A percentile compares a stretch with the other conserved stretches of the same genome.
These are phyloP conservation scores for Plasmodium sp. DNA, from an alignment of 169 alveolate genomes.

Conservation along the genomic window DNA sequence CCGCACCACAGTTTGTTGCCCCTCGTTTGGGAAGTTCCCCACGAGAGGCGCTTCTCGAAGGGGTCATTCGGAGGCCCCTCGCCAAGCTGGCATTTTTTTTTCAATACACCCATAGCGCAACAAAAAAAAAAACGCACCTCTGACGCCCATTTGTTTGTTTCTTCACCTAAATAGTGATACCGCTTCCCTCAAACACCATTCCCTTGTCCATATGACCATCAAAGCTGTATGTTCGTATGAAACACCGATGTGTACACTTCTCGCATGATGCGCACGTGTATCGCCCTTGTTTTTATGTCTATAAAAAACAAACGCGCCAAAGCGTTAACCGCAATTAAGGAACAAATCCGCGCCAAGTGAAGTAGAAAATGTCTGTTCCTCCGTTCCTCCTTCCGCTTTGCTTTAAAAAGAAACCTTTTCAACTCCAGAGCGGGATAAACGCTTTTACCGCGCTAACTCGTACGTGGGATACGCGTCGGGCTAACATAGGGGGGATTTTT, in stretches of 20 bases:
- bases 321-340: background rate
- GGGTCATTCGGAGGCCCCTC: background rate
- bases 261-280: background rate
- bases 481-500: background rate
- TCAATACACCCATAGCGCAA: background rate
- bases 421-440: background rate
- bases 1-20: background rate
- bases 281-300: background rate
- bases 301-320: background rate
- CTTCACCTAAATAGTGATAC: background rate
- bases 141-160: background rate
- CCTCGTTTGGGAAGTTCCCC: background rate
- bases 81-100: background rate
- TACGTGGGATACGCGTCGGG: background rate
- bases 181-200: background rate
- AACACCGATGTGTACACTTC: background rate
- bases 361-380: background rate
- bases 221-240: background rate
- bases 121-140: background rate
- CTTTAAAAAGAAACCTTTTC: background rate
- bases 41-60: background rate
- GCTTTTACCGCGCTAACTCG: background rate
- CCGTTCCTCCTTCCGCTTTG: background rate
- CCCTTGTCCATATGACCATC: background rate
- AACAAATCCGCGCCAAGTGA: background rate